Base-by-base conservation (phyloP, 208 protist species). In the Acanthamoeba polyphaga region DNA sequence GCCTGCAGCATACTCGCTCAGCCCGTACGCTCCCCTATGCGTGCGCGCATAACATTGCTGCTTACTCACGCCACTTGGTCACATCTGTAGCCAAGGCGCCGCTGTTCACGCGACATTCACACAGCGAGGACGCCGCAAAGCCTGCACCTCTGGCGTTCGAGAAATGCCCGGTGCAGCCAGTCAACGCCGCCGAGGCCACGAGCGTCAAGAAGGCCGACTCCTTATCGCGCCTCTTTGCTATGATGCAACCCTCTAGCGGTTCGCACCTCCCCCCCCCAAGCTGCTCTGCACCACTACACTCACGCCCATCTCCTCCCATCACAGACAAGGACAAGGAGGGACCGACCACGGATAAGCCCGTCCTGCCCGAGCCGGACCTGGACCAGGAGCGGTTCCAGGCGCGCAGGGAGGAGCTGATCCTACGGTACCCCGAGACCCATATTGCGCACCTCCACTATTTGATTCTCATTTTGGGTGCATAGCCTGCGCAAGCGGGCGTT, bases 401-500 rank as follows among this genome's bases (percentile, higher is more conserved):
- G 13, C 34, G 76, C 8, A 22, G 76, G 19, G 43, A 85, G 22
- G 76, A 85, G 19, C 27, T 85, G 43, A 85, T 85, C 76, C 24
- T 60, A 13, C 29, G 76, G 76, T 78, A 43, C 60, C 19, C 38
- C 38, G 38, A 38, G 38, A 38, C 38, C n/a, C n/a, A n/a, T n/a
- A n/a, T n/a, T n/a, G n/a, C n/a, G n/a, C n/a, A n/a, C n/a, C n/a
- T n/a, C n/a, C n/a, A n/a, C n/a, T n/a, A n/a, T n/a, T n/a, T n/a
- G n/a, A n/a, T n/a, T n/a, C n/a, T n/a, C n/a, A n/a, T n/a, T n/a
- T n/a, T 38, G 38, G 38, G 38, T 3, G 13, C 1, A 5, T 19
- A 88, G 80, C 68, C 80, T 88, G 32, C 32, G 80, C 12, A 88
- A 66, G 80, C 22, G 80, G 32, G 80, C 80, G 2, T 88, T 88